Conservation (phyloP, 805 yeast species). For the Candida bentonensis region DNA sequence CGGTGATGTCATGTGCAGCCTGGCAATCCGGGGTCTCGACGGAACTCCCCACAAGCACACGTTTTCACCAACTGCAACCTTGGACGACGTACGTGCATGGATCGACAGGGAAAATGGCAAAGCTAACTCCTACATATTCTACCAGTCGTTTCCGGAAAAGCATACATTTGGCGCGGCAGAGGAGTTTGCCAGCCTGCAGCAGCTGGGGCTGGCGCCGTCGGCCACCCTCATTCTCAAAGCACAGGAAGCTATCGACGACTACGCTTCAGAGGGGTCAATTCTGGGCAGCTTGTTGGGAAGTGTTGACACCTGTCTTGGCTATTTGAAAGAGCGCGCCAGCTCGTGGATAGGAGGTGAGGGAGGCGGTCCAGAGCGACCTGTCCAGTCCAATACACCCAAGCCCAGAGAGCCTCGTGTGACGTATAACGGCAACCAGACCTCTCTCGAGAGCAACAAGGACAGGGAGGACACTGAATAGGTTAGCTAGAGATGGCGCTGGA, state of each 20-base stretch:
- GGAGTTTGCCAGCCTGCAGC: neutral
- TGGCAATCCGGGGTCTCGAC: slow-evolving; percentile 51
- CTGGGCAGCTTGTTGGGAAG: too few relatives aligned
- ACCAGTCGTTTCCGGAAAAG: slow-evolving; percentile 28
- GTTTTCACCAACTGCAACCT: slow-evolving; percentile 32
- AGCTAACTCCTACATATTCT: slow-evolving; percentile 30
- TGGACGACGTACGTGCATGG: slow-evolving; percentile 49
- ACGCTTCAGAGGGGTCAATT: too few relatives aligned
- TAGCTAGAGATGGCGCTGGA: too few relatives aligned
- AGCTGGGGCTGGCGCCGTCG: neutral
- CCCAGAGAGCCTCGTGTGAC: too few relatives aligned
- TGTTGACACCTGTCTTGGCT: too few relatives aligned
- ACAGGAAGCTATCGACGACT: neutral
- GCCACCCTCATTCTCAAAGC: neutral
- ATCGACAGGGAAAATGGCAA: slow-evolving; percentile 38
- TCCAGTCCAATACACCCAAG: too few relatives aligned
- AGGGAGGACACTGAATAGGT: too few relatives aligned
- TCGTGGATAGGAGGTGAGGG: too few relatives aligned
- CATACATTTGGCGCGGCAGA: neutral
- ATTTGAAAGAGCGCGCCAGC: too few relatives aligned
- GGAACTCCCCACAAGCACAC: slow-evolving; percentile 43
- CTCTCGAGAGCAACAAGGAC: neutral
- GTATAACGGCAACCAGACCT: neutral
- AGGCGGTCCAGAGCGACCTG: too few relatives aligned
- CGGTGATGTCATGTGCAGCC: too few relatives aligned